Base-by-base conservation (phyloP, 78 protist genomes). In the Paratrimastix pyriformis region DNA sequence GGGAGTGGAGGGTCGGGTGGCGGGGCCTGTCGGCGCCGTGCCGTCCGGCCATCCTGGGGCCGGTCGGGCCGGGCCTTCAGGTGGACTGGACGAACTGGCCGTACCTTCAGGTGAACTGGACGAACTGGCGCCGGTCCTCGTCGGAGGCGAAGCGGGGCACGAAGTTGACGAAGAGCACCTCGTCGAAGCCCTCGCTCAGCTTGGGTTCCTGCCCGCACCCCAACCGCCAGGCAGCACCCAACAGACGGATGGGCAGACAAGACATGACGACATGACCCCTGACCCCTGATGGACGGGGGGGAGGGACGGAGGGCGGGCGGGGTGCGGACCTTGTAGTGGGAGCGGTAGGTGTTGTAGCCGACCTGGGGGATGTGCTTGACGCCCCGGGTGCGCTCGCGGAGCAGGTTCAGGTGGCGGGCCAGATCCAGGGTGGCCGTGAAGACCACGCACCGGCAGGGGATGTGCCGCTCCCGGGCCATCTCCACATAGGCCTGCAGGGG, bases 331-430 rank as follows among this genome's bases (percentile, higher is more conserved):
- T 50, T 15, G 55, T 50, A 50, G 55, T 50, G 13, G 42, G 13
- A 29, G 68, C 15, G 21, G 68, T 62, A 62, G 45, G 37, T 62
- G 29, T 21, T 11, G 68, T 29, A 13, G 68, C 42, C 68, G 37
- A 62, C 21, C 39, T 11, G 11, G 45, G 68, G 68, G 18, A 62
- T 15, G 68, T 62, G 68, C 29, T 62, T 15, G 45, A 26, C 68
- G 29, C 68, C 68, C 39, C 15, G 68, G 42, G 21, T n/a, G 45
- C 18, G 11, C 68, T 62, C 92, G 1, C 92, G 62, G 75, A 39
- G 75, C 38, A 55, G 43, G 72, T 88, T 88, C 58, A 85, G 8
- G 74, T 85, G 92, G 33, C 39, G 18, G 24, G 84, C 80, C 43
- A 85, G n/a, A 3, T 74, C 80, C 32, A 9, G 1, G 18, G 75